Evolutionary conservation across 2,329 filamentous ascomycete genomes (phyloP).

Genomic region (Sporothrix schenckii): DNA sequence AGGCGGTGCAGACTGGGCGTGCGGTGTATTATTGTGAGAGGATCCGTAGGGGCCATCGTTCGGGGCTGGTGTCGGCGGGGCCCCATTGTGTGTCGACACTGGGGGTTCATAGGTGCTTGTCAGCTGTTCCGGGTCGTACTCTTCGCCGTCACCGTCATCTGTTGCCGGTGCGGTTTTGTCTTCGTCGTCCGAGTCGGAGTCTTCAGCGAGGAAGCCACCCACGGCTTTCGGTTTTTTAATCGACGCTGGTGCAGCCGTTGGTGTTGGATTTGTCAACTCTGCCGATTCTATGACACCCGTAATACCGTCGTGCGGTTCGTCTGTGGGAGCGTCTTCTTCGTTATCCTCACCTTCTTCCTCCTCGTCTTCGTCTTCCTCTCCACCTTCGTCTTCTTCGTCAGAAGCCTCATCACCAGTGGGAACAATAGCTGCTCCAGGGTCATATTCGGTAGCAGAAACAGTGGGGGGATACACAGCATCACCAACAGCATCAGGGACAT

Average conservation of each 20-base stretch:
- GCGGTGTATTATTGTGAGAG: not conserved
- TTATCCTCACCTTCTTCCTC: not conserved
- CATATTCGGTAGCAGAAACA: slow-evolving; percentile 55
- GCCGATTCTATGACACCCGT: not conserved
- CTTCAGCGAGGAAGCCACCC: slow-evolving; percentile 63
- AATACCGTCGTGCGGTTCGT: not conserved
- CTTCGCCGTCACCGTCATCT: slow-evolving; percentile 24
- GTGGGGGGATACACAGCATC: slow-evolving; percentile 46
- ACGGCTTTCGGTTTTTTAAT: slow-evolving; percentile 62
- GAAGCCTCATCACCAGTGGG: slow-evolving; percentile 4
- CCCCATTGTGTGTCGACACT: not conserved
- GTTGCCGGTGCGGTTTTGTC: slow-evolving; percentile 3
- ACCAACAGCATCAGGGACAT: slow-evolving; percentile 53
- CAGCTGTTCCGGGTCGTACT: slow-evolving; percentile 31
- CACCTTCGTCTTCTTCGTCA: not conserved
- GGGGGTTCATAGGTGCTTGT: slow-evolving; percentile 35
- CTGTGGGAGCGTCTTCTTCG: not conserved
- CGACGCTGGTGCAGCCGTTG: slow-evolving; percentile 42
- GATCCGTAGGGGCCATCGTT: not conserved
- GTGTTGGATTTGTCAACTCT: slow-evolving; percentile 41
- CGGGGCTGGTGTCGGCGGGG: not conserved
- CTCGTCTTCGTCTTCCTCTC: not conserved
- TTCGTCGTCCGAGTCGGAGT: slow-evolving; percentile 61
- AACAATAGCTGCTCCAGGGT: slow-evolving; percentile 46
- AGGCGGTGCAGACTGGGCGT: not conserved